Base-by-base conservation (phyloP, 305 asterid species). In the Fraxinus greggii region DNA sequence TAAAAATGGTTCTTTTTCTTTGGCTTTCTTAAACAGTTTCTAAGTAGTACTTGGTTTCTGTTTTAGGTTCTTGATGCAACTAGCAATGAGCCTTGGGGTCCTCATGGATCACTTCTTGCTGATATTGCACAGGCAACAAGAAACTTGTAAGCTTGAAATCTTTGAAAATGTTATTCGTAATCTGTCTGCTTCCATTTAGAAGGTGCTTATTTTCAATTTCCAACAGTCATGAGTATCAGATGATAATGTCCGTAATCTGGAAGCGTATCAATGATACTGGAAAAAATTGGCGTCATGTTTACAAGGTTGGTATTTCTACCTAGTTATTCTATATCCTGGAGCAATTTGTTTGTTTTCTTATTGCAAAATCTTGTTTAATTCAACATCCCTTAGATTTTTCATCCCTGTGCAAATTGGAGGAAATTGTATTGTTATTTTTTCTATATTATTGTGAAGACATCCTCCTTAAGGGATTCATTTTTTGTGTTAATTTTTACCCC, bases 61-160 rank as follows among this genome's bases (percentile, higher is more conserved):
- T 72, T 70, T 80, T 85, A 96, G 99, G 97, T 96, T 82, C 98
- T 96, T 80, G 98, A 96, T 86, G 98, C 97, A 76, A 96, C 98
- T 80, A 96, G 97, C 93, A 96, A 96, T 84, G 98, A 96, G 87
- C 93, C 98, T 72, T 96, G 98, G 98, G 99, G 97, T 82, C 98
- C 99, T 85, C 99, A 94, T 86, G 98, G 99, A 83, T 79, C 97
- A 33, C 92, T 89, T 84, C 98, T 96, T 85, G 95, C 98, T 83
- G 98, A 96, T 84, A 92, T 94, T 88, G 98, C 99, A 48, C 95
- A 96, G 83, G 95, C 97, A 76, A 82, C 98, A 38, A 93, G 91
- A 86, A 96, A 94, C 88, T 92, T 91, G 98, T 94, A 80, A 89
- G 95, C 85, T 63, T 33, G 33, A 38, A 78, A 72, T 79, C 73